phyloP scores from a whole-genome alignment of 106 monocot genomes.

The Allium fistulosum region DNA sequence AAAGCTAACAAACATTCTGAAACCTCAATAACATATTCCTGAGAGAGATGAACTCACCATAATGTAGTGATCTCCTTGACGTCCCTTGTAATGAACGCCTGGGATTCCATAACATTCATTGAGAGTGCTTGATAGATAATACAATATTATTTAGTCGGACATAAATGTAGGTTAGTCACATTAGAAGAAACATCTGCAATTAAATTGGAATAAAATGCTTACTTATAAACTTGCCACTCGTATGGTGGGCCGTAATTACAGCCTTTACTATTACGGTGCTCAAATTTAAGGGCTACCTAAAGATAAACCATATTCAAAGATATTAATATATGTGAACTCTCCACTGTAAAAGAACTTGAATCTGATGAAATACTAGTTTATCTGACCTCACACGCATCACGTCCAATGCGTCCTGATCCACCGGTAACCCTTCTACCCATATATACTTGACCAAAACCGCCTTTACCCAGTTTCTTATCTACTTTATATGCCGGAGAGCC shows the following conservation, averaged over 20 bases:
- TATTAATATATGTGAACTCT: too few relatives aligned
- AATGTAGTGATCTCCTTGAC: conserved; percentile 95
- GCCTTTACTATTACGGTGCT: conserved; percentile 87
- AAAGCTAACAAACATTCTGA: neutral
- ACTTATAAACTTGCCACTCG: conserved; percentile 95
- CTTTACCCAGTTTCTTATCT: conserved; percentile 98
- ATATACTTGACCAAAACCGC: conserved; percentile 99
- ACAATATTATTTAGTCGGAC: conserved; percentile 14
- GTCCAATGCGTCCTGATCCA: conserved; percentile 83
- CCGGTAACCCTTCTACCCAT: conserved; percentile 85
- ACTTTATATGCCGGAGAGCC: conserved; percentile 94
- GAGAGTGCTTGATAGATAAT: conserved; percentile 36
- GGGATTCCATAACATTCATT: conserved; percentile 98
- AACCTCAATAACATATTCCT: neutral
- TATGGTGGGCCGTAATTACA: conserved; percentile 88
- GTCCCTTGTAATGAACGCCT: conserved; percentile 86
- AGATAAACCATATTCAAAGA: neutral
- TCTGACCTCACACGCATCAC: conserved; percentile 90
- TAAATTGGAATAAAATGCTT: conserved; percentile 20
- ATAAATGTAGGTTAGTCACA: neutral
- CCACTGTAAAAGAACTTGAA: too few relatives aligned
- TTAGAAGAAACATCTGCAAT: neutral
- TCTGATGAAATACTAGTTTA: too few relatives aligned
- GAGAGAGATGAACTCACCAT: conserved; percentile 37
- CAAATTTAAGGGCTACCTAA: conserved; percentile 84